A percentile compares a stretch with the other conserved stretches of the same genome.
These are phyloP conservation scores for Platismatia glauca DNA, from an alignment of 495 filamentous ascomycete species.

Conservation along the genomic window DNA sequence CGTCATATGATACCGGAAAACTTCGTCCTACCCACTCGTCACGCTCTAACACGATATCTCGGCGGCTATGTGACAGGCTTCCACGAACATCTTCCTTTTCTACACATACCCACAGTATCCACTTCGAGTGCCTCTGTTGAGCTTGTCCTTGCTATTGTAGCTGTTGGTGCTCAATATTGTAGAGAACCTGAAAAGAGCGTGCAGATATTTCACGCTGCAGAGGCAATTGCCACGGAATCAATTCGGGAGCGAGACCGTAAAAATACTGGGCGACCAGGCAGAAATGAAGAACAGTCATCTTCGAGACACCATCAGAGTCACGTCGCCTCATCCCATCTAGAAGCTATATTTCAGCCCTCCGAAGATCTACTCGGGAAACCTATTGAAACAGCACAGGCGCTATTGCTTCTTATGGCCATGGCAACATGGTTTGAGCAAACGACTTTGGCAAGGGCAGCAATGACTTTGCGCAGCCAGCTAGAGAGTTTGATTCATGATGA, in stretches of 20 bases:
- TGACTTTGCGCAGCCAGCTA: background rate
- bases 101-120: background rate
- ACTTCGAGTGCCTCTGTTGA: background rate
- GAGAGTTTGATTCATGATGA: background rate
- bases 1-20: background rate
- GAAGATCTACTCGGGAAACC: background rate
- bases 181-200: background rate
- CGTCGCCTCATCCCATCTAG: background rate
- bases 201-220: background rate
- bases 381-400: slow-evolving; percentile 3
- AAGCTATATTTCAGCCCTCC: background rate
- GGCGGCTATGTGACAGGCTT: background rate
- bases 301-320: background rate
- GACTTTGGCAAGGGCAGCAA: background rate
- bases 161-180: background rate
- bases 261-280: background rate
- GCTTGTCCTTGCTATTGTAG: background rate
- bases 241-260: background rate
- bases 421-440: background rate
- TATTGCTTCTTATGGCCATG: slow-evolving; percentile 4
- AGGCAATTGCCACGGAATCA: background rate
- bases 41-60: background rate
- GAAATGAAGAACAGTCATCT: background rate
- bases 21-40: background rate
- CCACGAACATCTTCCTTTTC: background rate